Percentiles rank a stretch among this genome's conserved stretches.
phyloP scores from a whole-genome alignment of 2,329 filamentous ascomycete species.

The Neonectria hederae region DNA sequence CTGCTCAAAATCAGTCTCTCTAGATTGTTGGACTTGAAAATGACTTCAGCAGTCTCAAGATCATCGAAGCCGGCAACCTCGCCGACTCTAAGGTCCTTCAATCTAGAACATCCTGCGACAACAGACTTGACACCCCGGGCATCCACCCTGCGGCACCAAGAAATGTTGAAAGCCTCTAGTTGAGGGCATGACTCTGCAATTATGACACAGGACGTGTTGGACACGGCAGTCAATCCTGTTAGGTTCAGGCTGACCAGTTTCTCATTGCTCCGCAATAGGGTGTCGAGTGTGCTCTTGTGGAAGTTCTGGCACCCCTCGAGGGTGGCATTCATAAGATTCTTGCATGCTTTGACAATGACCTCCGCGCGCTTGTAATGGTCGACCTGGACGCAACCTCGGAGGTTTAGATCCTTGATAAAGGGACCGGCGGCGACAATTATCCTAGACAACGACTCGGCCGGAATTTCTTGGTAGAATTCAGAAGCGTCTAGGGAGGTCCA shows the following conservation, averaged over 20 bases:
- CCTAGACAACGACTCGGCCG: constrained; percentile 82
- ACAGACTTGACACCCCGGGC: constrained; percentile 78
- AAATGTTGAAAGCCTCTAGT: constrained; percentile 87
- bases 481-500: constrained; percentile 88
- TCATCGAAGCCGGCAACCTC: constrained; percentile 85
- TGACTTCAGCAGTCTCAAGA: constrained; percentile 72
- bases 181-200: constrained; percentile 83
- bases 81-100: constrained; percentile 83
- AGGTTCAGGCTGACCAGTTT: constrained; percentile 86
- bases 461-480: constrained; percentile 87
- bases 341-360: constrained; percentile 83
- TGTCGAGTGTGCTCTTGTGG: constrained; percentile 79
- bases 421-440: constrained; percentile 88
- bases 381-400: constrained; percentile 90
- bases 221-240: constrained; percentile 80
- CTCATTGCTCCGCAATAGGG: constrained; percentile 77
- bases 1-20: constrained; percentile 85
- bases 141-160: constrained; percentile 91
- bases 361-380: constrained; percentile 81
- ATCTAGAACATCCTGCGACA: constrained; percentile 74
- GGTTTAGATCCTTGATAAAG: constrained; percentile 89
- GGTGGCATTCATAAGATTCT: constrained; percentile 86
- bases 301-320: constrained; percentile 92
- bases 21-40: constrained; percentile 84
- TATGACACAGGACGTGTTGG: constrained; percentile 86